Evolutionary conservation across 768 basidiomycete species (phyloP), one percentile per base, ranked within the genome.

Genomic region (Polyporus arcularius): DNA sequence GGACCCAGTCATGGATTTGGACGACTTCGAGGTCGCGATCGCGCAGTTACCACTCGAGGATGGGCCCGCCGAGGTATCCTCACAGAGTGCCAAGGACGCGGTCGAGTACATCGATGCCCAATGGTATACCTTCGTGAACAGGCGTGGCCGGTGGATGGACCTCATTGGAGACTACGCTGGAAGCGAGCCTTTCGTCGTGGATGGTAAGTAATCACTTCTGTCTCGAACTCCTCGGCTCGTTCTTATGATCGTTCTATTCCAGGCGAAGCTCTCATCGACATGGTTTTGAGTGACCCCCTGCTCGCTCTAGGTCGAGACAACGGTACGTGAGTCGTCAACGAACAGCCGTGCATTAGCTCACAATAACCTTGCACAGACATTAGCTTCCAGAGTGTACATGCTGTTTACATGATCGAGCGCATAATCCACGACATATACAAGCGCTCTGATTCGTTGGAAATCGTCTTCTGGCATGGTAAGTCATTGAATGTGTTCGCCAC

Each of bases 141-240:
- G 76, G 58, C 60, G 68, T 30, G 79, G 77, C 12, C 68, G 83
- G 58, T 83, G 82, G 84, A 88, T 89, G 87, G 88, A 89, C 69
- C 75, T 89, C 9, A 72, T 89, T 31, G 86, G 87, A 4, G 88
- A 88, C 67, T 89, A 88, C 69, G 87, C 85, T 21, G 88, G 88
- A 1, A 79, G 68, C 39, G 88, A 90, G 67, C 78, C 79, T 15
- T 90, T 90, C 66, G 66, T 88, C 42, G 75, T 90, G 58, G 86
- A 89, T 70, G 87, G 87, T 84, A 68, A 40, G 68, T 63, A 10
- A n/a, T 41, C 2, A 6, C 40, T 32, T 21, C 21, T 43, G 85
- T 85, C 85, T 0, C 82, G 87, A 71, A 81, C 86, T 0, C 67
- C 89, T 87, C 11, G 79, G 65, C 59, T 74, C 39, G 79, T 87